Evolutionary conservation across 1,139 yeast species (phyloP).

Genomic region (Kurtzmaniella quercitrusa): DNA sequence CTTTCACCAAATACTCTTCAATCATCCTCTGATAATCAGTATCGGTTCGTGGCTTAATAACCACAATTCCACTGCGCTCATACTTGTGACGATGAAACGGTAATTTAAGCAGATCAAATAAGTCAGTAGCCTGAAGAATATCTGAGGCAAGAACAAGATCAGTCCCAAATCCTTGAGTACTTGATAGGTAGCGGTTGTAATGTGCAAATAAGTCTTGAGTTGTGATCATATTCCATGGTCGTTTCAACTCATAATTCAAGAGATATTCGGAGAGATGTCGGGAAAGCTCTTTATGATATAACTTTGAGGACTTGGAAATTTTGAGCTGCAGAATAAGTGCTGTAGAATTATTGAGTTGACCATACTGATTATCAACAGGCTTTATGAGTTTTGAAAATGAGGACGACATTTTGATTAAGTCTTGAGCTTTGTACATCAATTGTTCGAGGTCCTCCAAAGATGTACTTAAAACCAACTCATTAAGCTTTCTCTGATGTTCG

Average conservation of each 20-base stretch:
- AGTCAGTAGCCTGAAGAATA: conserved; percentile 27
- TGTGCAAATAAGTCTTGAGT: conserved; percentile 41
- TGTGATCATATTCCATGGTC: conserved; percentile 37
- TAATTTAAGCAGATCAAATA: conserved; percentile 27
- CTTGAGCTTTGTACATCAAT: conserved; percentile 73
- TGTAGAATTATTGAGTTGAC: not conserved
- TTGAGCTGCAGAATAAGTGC: conserved; percentile 27
- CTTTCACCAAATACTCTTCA: conserved; percentile 18
- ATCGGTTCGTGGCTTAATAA: conserved; percentile 23
- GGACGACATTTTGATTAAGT: conserved; percentile 56
- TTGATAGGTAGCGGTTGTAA: conserved; percentile 35
- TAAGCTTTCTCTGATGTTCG: conserved; percentile 53
- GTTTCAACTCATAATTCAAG: conserved; percentile 25
- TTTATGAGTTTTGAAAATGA: conserved; percentile 38
- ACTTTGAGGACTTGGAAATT: conserved; percentile 24
- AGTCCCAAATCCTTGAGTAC: conserved; percentile 41
- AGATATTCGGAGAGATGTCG: conserved; percentile 54
- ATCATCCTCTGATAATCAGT: conserved; percentile 23
- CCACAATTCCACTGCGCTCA: conserved; percentile 33
- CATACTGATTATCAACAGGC: conserved; percentile 7
- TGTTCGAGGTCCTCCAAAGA: conserved; percentile 78
- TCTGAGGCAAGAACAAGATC: conserved; percentile 30
- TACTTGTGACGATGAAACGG: conserved; percentile 32
- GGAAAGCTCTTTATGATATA: conserved; percentile 37
- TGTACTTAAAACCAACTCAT: conserved; percentile 58